Evolutionary conservation across 1,284 basidiomycete species (phyloP), one percentile per base, ranked within the genome.

Genomic region (Ceratobasidium sp.): DNA sequence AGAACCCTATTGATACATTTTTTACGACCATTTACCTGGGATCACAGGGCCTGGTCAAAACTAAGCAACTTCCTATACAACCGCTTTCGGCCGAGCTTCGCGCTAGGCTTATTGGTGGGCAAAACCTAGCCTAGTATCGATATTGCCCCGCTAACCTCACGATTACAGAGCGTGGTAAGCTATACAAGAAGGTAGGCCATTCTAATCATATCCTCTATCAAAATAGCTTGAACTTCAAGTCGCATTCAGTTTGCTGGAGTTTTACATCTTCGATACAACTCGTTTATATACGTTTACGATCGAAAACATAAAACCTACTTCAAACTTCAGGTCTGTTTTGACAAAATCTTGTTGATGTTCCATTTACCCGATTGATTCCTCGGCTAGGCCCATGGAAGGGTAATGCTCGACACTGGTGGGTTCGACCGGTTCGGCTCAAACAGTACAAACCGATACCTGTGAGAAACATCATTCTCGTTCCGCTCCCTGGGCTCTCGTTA

Each of bases 211-310:
- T 6, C 28, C 7, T 23, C 9, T 38, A 4, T 15, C 10, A 26
- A 15, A 10, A 3, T 46, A n/a, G 33, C 6, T 1, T 46, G 46
- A 23, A 20, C 26, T 52, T 10, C 13, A 17, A 26, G 7, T 26
- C 26, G 15, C 17, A 9, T 3, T 26, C 33, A 68, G 66, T 52
- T 52, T 20, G 46, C 66, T 26, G 66, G 66, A 68, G 28, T 68
- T 33, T 52, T 50, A 15, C 66, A 68, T 28, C 46, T 68, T 15
- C 46, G 28, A 9, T 68, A 68, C 48, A 68, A 68, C 20, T 68
- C 66, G 15, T 50, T 33, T 44, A 28, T 68, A 10, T 52, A 68
- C 33, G 66, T 52, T 20, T 38, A 38, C 28, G 28, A 52, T 28
- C 50, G 50, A 28, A 52, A 68, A n/a, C 28, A 52, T 23, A 38